A percentile compares a stretch with the other conserved stretches of the same genome.
Evolutionary conservation across 2,329 filamentous ascomycete species (phyloP).

Genomic region (Ophiostoma himal-ulmi): DNA sequence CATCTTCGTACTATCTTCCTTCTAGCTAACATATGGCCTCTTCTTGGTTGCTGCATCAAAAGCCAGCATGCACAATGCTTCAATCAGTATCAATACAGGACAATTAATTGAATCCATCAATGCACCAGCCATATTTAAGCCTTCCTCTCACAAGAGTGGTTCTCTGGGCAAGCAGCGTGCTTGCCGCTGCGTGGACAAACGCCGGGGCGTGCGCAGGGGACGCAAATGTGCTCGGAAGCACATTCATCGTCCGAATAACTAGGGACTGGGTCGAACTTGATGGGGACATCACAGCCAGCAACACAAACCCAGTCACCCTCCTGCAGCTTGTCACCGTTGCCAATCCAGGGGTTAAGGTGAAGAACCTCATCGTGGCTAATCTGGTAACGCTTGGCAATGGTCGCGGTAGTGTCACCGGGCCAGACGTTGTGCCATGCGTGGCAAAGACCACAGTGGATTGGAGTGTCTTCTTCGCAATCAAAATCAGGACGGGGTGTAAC

Average conservation of each 20-base stretch:
- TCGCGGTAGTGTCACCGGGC: conserved; percentile 12
- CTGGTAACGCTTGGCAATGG: conserved; percentile 13
- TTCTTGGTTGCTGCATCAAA: background rate
- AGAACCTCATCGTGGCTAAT: conserved; percentile 13
- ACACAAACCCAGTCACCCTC: conserved; percentile 20
- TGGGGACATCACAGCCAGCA: conserved; percentile 16
- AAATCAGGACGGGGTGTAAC: background rate
- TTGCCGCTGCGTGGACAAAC: conserved; percentile 20
- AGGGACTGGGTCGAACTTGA: background rate
- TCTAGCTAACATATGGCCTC: background rate
- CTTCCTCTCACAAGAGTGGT: conserved; percentile 19
- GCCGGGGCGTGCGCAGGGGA: conserved; percentile 17
- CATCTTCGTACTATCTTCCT: background rate
- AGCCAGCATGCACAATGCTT: too few species aligned
- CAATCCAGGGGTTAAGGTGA: conserved; percentile 20
- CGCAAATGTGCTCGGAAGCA: conserved; percentile 31
- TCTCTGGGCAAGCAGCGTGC: conserved; percentile 21
- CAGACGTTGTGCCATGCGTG: conserved; percentile 19
- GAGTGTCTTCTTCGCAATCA: background rate
- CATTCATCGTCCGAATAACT: conserved; percentile 26
- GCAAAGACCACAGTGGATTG: conserved; percentile 15
- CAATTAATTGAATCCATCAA: background rate
- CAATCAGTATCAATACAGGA: background rate
- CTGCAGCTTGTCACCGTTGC: conserved; percentile 1
- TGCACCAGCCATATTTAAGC: background rate